Percentiles rank a stretch among this genome's conserved stretches.
Conservation (phyloP, 306 rosid species). For the Calophaca sinica region DNA sequence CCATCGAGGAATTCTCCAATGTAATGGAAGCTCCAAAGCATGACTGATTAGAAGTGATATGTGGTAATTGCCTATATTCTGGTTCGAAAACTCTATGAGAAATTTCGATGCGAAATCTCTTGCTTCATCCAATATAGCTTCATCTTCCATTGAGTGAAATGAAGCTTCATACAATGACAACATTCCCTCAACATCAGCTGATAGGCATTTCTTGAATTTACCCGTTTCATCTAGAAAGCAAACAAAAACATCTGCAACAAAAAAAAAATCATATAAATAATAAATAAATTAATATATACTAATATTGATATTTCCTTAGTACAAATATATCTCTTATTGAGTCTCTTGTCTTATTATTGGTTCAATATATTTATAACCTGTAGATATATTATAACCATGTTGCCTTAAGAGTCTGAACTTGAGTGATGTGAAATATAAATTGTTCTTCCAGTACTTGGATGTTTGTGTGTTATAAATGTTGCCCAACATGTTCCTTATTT, state of each 20-base stretch:
- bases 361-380: slow-evolving; percentile 2
- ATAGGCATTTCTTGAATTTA: neutral
- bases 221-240: slow-evolving; percentile 9
- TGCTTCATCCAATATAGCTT: slow-evolving; percentile 21
- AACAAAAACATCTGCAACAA: too few relatives aligned
- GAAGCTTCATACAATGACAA: slow-evolving; percentile 21
- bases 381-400: slow-evolving; percentile 5
- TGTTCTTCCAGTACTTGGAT: neutral
- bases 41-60: neutral
- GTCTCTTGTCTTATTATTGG: too few relatives aligned
- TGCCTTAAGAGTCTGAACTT: slow-evolving; percentile 5
- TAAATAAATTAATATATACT: too few relatives aligned
- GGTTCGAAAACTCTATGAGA: slow-evolving; percentile 1
- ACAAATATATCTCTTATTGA: too few relatives aligned
- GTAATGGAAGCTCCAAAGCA: slow-evolving; percentile 32
- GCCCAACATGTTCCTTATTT: slow-evolving; percentile 14
- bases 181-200: neutral
- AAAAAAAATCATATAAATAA: too few relatives aligned
- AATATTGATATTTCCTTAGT: too few relatives aligned
- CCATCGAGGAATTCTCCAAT: slow-evolving; percentile 29
- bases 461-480: neutral
- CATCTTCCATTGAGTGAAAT: slow-evolving; percentile 7
- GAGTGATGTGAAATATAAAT: neutral
- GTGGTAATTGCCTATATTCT: neutral
- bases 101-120: neutral